These are phyloP conservation scores for Brasenia schreberi DNA, from an alignment of 164 flowering plant genomes.

Conservation along the genomic window DNA sequence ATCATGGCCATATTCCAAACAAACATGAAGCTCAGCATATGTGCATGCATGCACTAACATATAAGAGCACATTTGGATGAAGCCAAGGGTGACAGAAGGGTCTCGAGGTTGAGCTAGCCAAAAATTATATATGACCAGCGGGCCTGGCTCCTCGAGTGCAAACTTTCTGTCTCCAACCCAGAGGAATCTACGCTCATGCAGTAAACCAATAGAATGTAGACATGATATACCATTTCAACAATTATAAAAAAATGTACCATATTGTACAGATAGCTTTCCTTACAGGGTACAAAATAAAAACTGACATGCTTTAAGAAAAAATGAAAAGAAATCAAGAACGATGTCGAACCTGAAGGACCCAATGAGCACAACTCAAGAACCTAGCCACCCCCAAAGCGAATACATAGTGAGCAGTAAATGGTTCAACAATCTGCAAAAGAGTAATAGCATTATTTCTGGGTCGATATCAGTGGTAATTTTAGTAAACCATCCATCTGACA, in stretches of 20 bases:
- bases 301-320: background rate
- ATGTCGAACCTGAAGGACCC: slow-evolving; percentile 91
- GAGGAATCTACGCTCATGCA: no score
- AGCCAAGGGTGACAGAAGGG: no score
- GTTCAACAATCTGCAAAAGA: slow-evolving; percentile 75
- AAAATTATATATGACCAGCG: no score
- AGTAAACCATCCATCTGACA: background rate
- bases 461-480: no score
- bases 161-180: no score
- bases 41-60: no score
- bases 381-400: slow-evolving; percentile 98
- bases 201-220: no score
- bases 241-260: background rate
- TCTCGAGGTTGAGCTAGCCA: no score
- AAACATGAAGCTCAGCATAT: no score
- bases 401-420: slow-evolving; percentile 97
- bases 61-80: no score
- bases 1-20: no score
- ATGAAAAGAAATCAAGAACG: background rate
- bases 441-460: background rate
- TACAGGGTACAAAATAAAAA: background rate
- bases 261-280: background rate
- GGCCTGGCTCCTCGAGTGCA: no score
- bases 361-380: slow-evolving; percentile 97
- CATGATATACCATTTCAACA: background rate